Evolutionary conservation across 2,329 filamentous ascomycete species (phyloP).

Genomic region (Pseudogymnoascus destructans): DNA sequence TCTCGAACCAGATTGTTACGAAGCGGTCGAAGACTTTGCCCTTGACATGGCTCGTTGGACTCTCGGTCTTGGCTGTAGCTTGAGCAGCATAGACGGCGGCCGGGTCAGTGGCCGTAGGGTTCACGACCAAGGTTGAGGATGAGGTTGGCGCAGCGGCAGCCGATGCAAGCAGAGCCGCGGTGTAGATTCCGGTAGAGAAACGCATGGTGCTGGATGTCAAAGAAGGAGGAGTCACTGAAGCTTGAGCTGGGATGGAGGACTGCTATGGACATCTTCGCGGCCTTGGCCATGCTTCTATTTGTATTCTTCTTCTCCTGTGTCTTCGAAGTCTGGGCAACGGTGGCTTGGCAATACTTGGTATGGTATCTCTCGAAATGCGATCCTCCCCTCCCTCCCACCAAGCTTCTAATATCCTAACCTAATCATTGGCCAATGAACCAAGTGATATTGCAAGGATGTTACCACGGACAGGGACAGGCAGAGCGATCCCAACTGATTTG

Average conservation of each 20-base stretch:
- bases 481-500: neutral
- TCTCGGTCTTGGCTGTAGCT: constrained; percentile 46
- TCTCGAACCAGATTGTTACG: constrained; percentile 65
- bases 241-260: neutral
- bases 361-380: neutral
- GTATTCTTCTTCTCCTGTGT: neutral
- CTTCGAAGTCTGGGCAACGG: neutral
- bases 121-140: constrained; percentile 9
- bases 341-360: neutral
- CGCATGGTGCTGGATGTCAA: constrained; percentile 18
- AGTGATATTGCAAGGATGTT: neutral
- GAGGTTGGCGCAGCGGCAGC: constrained; percentile 18
- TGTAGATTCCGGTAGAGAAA: constrained; percentile 17
- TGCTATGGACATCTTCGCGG: neutral
- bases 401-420: neutral
- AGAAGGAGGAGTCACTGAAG: neutral
- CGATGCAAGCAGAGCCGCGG: constrained; percentile 20
- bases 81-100: constrained; percentile 40
- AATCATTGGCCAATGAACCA: too few relatives aligned
- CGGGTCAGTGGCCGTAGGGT: constrained; percentile 36
- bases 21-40: constrained; percentile 63
- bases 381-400: neutral
- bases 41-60: constrained; percentile 49
- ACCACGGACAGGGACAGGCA: neutral
- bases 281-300: neutral